phyloP scores from a whole-genome alignment of 2,329 filamentous ascomycete genomes.

The Coniochaeta hoffmannii region DNA sequence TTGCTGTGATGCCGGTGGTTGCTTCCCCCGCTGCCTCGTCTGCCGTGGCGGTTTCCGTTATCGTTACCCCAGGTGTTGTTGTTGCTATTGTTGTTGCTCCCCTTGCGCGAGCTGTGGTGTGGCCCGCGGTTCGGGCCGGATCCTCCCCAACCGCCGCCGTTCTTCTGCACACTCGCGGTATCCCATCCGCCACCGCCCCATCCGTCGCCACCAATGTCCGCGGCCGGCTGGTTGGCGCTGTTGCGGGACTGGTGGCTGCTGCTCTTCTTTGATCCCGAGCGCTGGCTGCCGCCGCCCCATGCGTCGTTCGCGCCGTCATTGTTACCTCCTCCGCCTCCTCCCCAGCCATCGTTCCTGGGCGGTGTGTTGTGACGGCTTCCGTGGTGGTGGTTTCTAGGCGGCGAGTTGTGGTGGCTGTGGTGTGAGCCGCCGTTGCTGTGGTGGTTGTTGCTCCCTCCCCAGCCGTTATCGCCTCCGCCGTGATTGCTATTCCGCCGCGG shows the following conservation, averaged over 20 bases:
- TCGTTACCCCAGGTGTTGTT: conserved; percentile 3
- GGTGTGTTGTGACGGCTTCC: conserved; percentile 5
- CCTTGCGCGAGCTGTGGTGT: neutral
- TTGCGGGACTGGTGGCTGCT: conserved; percentile 1
- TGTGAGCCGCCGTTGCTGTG: neutral
- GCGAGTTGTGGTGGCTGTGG: conserved; percentile 6
- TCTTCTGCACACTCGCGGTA: conserved; percentile 4
- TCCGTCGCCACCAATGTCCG: neutral
- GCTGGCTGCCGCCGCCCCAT: neutral
- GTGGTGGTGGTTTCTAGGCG: conserved; percentile 5
- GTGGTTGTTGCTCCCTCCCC: conserved; percentile 2
- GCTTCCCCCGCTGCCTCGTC: neutral
- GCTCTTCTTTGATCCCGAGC: neutral
- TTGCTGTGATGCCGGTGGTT: neutral
- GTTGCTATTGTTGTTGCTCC: conserved; percentile 1
- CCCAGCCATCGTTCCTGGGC: conserved; percentile 3
- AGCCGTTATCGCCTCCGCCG: neutral
- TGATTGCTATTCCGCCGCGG: too few relatives aligned
- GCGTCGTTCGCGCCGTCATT: neutral
- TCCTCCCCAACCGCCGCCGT: neutral
- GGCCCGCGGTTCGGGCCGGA: neutral
- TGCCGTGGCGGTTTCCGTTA: conserved; percentile 2
- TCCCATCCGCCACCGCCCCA: conserved; percentile 2
- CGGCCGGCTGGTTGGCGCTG: conserved; percentile 1
- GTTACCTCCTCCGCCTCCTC: neutral